Conservation (phyloP, 1,284 basidiomycete species). For the Waitea zeae region DNA sequence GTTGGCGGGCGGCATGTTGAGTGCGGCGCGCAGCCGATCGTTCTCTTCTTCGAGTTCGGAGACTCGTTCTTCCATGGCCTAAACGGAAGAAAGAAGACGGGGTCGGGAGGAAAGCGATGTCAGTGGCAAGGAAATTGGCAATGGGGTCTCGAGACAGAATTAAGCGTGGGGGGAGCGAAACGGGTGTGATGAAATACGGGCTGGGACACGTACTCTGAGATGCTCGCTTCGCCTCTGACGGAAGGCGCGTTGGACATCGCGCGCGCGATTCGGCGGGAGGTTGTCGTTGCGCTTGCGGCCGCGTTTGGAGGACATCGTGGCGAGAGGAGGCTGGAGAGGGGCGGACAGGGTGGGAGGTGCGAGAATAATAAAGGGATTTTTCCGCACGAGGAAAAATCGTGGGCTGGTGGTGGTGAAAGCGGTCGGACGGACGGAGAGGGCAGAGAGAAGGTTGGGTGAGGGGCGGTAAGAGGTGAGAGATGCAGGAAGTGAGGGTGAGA, state of each 20-base stretch:
- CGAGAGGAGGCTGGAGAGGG: slow-evolving; percentile 9
- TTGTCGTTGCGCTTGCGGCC: slow-evolving; percentile 86
- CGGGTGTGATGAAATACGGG: slow-evolving; percentile 8
- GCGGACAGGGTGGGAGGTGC: no score
- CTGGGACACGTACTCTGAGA: slow-evolving; percentile 42
- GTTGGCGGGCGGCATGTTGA: slow-evolving; percentile 61
- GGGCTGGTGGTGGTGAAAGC: background rate
- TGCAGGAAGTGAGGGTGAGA: no score
- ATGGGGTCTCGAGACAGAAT: slow-evolving; percentile 1
- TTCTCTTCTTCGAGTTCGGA: slow-evolving; percentile 78
- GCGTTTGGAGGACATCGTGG: slow-evolving; percentile 63
- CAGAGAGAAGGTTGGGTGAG: no score
- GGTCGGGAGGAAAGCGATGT: slow-evolving; percentile 3
- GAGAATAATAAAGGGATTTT: slow-evolving; percentile 1
- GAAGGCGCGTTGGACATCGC: slow-evolving; percentile 88
- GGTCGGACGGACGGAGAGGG: background rate
- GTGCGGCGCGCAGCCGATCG: slow-evolving; percentile 51
- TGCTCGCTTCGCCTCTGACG: slow-evolving; percentile 81
- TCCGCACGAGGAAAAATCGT: background rate
- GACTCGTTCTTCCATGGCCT: slow-evolving; percentile 74
- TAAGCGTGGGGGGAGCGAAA: no score
- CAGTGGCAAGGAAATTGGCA: background rate
- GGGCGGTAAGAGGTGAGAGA: no score
- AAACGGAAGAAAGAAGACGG: slow-evolving; percentile 12
- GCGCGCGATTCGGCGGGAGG: slow-evolving; percentile 79